Evolutionary conservation across 176 grass and related monocot species (phyloP), one percentile per base, ranked within the genome.

Genomic region (Elymus sibiricus): DNA sequence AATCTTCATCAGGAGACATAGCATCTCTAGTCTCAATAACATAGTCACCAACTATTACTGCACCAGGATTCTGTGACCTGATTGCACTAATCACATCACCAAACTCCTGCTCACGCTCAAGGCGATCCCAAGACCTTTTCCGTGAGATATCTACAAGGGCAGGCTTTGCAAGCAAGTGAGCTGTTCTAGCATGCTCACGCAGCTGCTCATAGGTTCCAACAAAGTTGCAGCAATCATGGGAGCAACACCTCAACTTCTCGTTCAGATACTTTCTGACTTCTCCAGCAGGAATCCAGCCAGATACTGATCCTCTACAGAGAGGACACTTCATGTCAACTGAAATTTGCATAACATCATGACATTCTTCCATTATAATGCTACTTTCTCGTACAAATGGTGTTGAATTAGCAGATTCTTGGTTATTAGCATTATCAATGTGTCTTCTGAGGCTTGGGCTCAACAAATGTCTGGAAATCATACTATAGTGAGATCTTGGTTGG

Each of bases 51-150:
- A 98, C 86, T 82, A 98, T 93, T 85, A 98, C 81, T 66, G 94
- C 97, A 29, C 92, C 94, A 47, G 94, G 94, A 86, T 95, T 91
- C 78, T 91, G 88, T 3, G 97, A 98, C 16, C 94, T 95, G 58
- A 98, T 95, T 85, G 97, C 92, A 19, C 97, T 95, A 24, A 98
- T 87, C 43, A 98, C 84, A 79, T 98, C 97, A 68, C 94, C 94
- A 61, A 92, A 88, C 78, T 98, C 97, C 82, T 94, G 94, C 70
- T 95, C 92, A 51, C 84, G 93, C 77, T 98, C 90, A 53, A 98
- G 84, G 82, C 86, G 92, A 74, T 81, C 88, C 97, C 97, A 98
- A 55, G 90, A 79, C 82, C 94, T 91, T 74, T 92, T 95, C 37
- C 97, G 80, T 15, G 88, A 94, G 19, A 86, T 77, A 47, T 98